Evolutionary conservation across 2,329 filamentous ascomycete genomes (phyloP), one percentile per base, ranked within the genome.

Genomic region (Seiridium unicorne): DNA sequence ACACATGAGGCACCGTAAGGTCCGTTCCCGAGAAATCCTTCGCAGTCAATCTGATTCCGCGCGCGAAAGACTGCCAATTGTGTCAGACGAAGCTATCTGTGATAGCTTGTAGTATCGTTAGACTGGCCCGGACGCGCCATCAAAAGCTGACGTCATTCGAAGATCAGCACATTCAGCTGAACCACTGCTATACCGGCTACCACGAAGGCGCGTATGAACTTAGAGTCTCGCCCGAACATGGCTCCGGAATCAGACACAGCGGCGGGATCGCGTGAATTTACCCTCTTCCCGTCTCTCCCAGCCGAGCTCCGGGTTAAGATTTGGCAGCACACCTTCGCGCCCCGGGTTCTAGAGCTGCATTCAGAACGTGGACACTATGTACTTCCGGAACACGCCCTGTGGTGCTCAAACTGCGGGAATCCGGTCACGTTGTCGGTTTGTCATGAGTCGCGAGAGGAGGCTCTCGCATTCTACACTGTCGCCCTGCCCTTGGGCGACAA

Each of bases 271-370:
- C 26, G 4, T 11, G 31, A 31, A 18, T 76, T 77, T 47, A 62
- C 61, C 3, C 51, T 59, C 8, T 76, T 77, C 48, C 63, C 66
- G 9, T 56, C 63, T 5, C 65, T 77, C 1, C 74, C 74, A 10
- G 57, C 72, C 4, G 74, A 77, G 61, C 63, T 77, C 32, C 72
- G 74, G 42, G 65, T 75, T 60, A 67, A 70, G 54, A 72, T 77
- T 55, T 76, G 74, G 74, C 59, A 67, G 26, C 60, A 66, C 40
- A 72, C 73, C 3, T 71, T 76, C 51, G 49, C 64, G 10, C 70
- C 72, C 1, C 72, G 74, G 32, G 68, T 70, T 34, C 63, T 76
- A 40, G 74, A 73, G 62, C 61, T 76, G 32, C 74, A 75, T 62
- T 67, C 67, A 9, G 68, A 67, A 34, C 66, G 65, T 46, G 49